Evolutionary conservation across 1,139 yeast genomes (phyloP), one percentile per base, ranked within the genome.

Genomic region (Sugiyamaella pinicola): DNA sequence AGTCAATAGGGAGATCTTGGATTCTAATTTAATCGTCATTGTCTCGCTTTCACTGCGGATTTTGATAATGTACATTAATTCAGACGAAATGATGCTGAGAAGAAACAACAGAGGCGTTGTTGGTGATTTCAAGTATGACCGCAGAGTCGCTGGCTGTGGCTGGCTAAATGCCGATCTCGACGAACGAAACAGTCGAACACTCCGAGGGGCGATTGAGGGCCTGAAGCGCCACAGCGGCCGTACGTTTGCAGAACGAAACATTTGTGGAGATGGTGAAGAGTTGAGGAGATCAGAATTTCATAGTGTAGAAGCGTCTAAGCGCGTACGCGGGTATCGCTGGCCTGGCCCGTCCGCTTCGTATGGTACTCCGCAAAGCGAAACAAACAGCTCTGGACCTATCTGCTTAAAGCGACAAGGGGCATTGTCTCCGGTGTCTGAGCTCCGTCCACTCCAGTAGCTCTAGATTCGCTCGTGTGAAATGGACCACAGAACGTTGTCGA

Each of bases 51-150:
- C 55, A 31, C 47, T 52, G 41, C 48, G 43, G 26, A 52, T 26
- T 37, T 52, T 52, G 19, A 52, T 52, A 21, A 52, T 52, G 22
- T 52, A 52, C 55, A 52, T 52, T 13, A 52, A 28, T 19, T 52
- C 55, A 2, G 55, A 52, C 13, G 51, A 47, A 2, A 46, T 43
- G 7, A 52, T 29, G 3, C 55, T 52, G 2, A 52, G 44, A 3
- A 52, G 38, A 21, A 52, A 47, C 19, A 52, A 41, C n/a, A 52
- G 18, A 9, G 52, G 45, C 22, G 33, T 17, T 1, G 48, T 42
- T 15, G 55, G 55, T 10, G 55, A 47, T 7, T 22, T 19, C 13
- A 47, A n/a, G 22, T 51, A 51, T n/a, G 47, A 46, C 15, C 54
- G 40, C 15, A 51, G 28, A 17, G 45, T 29, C 10, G 50, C 10